Conservation (phyloP, 148 eudicot species). For the Rhododendron molle region DNA sequence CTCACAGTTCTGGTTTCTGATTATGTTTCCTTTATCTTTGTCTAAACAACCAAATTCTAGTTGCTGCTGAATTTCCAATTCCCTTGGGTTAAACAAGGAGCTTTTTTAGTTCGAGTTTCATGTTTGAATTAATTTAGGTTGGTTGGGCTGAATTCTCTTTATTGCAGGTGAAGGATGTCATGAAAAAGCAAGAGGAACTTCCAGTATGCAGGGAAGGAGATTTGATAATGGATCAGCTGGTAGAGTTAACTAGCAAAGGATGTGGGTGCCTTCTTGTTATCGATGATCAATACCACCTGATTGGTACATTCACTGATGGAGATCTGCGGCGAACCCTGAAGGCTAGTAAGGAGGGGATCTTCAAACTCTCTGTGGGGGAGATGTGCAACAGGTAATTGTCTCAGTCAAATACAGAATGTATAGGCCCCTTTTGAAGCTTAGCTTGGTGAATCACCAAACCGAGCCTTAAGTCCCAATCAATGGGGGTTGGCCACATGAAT, state of each 20-base stretch:
- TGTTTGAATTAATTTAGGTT: neutral
- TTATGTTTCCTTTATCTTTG: neutral
- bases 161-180: constrained; percentile 88
- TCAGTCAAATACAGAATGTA: neutral
- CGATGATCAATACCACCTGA: constrained; percentile 59
- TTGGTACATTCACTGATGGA: constrained; percentile 96
- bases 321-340: constrained; percentile 88
- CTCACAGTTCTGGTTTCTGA: neutral
- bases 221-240: constrained; percentile 93
- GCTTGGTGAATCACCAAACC: neutral
- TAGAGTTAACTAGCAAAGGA: constrained; percentile 91
- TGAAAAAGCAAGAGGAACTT: constrained; percentile 84
- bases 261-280: constrained; percentile 94
- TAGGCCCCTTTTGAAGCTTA: neutral
- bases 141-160: constrained; percentile 13
- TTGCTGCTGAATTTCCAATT: neutral
- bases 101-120: neutral
- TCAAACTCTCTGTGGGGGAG: constrained; percentile 91
- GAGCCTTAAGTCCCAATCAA: neutral
- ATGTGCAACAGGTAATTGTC: constrained; percentile 88
- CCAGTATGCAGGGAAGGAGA: constrained; percentile 86
- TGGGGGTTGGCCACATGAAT: neutral
- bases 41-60: neutral
- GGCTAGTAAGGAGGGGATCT: constrained; percentile 87
- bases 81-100: neutral